Evolutionary conservation across 352 stramenopile species (phyloP).

Genomic region (Aphanomyces stellatus): DNA sequence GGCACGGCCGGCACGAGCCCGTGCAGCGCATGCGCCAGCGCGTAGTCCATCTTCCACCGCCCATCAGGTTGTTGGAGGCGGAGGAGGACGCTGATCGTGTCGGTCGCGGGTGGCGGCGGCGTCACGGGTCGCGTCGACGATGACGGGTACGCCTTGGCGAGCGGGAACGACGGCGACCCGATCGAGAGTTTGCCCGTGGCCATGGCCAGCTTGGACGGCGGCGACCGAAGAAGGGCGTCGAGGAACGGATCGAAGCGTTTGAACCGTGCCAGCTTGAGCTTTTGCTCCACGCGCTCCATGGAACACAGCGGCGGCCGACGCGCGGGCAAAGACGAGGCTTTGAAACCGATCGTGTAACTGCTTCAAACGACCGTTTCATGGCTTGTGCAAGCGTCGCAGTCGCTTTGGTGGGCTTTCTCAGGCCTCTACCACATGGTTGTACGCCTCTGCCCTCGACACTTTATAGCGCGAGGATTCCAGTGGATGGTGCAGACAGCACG

Average conservation of each 20-base stretch:
- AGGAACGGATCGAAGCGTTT: constrained; percentile 12
- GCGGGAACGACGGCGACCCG: neutral
- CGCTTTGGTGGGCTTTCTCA: neutral
- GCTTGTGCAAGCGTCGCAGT: neutral
- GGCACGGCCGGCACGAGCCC: neutral
- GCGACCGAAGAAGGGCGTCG: constrained; percentile 4
- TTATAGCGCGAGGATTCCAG: too few species aligned
- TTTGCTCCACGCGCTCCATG: neutral
- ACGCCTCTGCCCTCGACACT: too few species aligned
- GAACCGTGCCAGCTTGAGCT: neutral
- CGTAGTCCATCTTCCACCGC: constrained; percentile 5
- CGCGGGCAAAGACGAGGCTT: too few species aligned
- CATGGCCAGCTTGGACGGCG: constrained; percentile 1
- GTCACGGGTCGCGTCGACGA: neutral
- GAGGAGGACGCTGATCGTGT: neutral
- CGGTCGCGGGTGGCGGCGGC: neutral
- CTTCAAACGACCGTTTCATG: neutral
- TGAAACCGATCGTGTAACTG: neutral
- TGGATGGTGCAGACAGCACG: too few species aligned
- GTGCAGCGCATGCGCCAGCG: neutral
- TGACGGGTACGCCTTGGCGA: neutral
- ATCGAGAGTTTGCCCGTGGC: constrained; percentile 1
- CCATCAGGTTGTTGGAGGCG: constrained; percentile 6
- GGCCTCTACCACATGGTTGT: too few species aligned
- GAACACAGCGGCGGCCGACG: neutral